Percentiles rank a stretch among this genome's conserved stretches.
These are phyloP conservation scores for Scheffersomyces ergatensis DNA, from an alignment of 805 yeast genomes.

Conservation along the genomic window DNA sequence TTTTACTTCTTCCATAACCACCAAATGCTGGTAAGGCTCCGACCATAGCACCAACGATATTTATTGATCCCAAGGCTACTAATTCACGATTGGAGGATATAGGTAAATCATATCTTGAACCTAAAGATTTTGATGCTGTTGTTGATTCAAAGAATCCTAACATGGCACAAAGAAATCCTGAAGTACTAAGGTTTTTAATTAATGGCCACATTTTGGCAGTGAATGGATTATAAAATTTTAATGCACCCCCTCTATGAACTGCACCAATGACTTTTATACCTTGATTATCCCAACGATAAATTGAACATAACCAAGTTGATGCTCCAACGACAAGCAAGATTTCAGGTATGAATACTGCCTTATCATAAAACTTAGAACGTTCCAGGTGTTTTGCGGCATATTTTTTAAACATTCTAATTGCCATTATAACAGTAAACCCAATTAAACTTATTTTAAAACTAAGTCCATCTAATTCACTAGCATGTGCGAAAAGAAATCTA, in stretches of 20 bases:
- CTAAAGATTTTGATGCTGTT: slow-evolving; percentile 85
- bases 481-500: slow-evolving; percentile 51
- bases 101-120: slow-evolving; percentile 66
- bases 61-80: slow-evolving; percentile 82
- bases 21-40: slow-evolving; percentile 89
- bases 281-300: slow-evolving; percentile 44
- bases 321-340: slow-evolving; percentile 71
- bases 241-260: slow-evolving; percentile 47
- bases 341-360: slow-evolving; percentile 75
- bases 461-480: slow-evolving; percentile 47
- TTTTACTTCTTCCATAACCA: slow-evolving; percentile 90
- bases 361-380: slow-evolving; percentile 14
- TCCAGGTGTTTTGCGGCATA: slow-evolving; percentile 16
- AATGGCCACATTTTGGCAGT: slow-evolving; percentile 46
- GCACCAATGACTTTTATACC: slow-evolving; percentile 74
- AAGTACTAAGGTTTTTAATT: slow-evolving; percentile 58
- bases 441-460: slow-evolving; percentile 59
- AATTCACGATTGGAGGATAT: slow-evolving; percentile 86
- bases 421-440: slow-evolving; percentile 49
- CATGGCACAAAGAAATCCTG: slow-evolving; percentile 72
- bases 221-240: slow-evolving; percentile 59
- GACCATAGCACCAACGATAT: slow-evolving; percentile 61
- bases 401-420: slow-evolving; percentile 39
- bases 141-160: slow-evolving; percentile 92
- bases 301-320: slow-evolving; percentile 51